Conservation (phyloP, 1,284 basidiomycete genomes). For the Puccinia horiana region DNA sequence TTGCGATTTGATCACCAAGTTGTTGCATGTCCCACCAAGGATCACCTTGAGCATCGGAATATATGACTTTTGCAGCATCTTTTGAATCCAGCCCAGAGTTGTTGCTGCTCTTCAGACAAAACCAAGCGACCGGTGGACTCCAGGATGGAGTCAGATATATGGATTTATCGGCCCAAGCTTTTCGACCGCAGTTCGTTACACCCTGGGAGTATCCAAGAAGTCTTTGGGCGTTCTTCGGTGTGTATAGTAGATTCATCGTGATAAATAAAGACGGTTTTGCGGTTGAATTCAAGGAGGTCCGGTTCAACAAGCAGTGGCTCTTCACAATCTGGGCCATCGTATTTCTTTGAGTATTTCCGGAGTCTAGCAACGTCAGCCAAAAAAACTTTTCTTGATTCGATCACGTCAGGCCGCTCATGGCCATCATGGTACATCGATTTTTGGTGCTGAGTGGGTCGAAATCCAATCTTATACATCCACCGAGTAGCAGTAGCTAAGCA, state of each 20-base stretch:
- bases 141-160: constrained; percentile 7
- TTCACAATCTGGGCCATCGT: not conserved
- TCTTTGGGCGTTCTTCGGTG: not conserved
- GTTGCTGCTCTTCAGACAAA: not conserved
- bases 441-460: not conserved
- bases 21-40: constrained; percentile 15
- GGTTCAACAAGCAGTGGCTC: not conserved
- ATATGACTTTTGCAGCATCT: constrained; percentile 3
- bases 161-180: not conserved
- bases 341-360: not conserved
- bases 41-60: not conserved
- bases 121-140: not conserved
- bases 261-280: constrained; percentile 10
- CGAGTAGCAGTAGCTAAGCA: not conserved
- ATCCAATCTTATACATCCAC: constrained; percentile 19
- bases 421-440: constrained; percentile 20
- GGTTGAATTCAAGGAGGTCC: not conserved
- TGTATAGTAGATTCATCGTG: not conserved
- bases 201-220: constrained; percentile 8
- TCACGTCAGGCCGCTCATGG: not conserved
- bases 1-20: not conserved
- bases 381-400: not conserved
- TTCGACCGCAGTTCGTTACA: not conserved
- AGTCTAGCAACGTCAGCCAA: not conserved
- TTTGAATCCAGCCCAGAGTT: not conserved